Conservation (phyloP, 192 early-diverging fungal species). For the Podila horticola region DNA sequence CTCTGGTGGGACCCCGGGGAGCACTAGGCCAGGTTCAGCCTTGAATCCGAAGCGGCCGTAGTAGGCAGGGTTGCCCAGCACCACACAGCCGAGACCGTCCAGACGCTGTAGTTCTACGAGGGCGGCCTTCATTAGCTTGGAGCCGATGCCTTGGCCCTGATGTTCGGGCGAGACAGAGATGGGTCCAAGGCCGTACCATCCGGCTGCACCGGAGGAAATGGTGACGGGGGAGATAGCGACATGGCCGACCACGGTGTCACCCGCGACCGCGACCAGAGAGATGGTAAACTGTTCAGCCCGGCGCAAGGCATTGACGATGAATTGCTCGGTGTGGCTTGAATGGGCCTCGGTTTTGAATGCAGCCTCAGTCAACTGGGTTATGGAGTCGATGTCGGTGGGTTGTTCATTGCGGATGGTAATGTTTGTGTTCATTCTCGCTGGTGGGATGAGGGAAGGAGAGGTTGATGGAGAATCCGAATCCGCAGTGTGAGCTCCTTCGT, state of each 20-base stretch:
- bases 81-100: constrained; percentile 3
- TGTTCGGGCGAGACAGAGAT: constrained; percentile 13
- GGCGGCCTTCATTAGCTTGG: constrained; percentile 2
- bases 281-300: not conserved
- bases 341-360: not conserved
- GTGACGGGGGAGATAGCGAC: constrained; percentile 7
- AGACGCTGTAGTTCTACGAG: constrained; percentile 2
- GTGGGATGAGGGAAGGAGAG: not conserved
- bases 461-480: not conserved
- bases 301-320: constrained; percentile 6
- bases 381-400: not conserved
- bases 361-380: constrained; percentile 1
- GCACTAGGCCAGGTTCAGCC: not conserved
- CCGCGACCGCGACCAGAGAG: not conserved
- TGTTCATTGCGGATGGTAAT: constrained; percentile 9
- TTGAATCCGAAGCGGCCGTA: constrained; percentile 15
- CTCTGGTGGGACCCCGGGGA: constrained; percentile 3
- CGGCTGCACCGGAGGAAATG: not conserved
- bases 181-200: constrained; percentile 11
- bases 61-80: constrained; percentile 2
- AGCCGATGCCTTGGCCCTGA: constrained; percentile 13
- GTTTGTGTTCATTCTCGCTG: not conserved
- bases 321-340: constrained; percentile 5
- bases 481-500: no score
- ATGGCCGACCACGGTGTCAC: not conserved